Conservation (phyloP, 139 green algal species). For the Chlorella sp. region DNA sequence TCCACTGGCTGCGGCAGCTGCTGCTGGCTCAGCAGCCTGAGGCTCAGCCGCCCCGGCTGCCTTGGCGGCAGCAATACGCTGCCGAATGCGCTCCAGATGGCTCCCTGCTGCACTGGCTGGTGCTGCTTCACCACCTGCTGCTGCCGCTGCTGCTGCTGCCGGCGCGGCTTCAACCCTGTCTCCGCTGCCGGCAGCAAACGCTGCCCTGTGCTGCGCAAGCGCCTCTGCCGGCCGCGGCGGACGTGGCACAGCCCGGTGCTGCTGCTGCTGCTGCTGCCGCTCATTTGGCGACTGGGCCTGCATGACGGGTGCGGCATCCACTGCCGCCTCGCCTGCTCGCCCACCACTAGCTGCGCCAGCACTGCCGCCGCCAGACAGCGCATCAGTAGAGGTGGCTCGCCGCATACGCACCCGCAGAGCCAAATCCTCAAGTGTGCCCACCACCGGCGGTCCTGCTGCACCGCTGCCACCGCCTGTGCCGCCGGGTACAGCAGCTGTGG, state of each 20-base stretch:
- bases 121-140: too few species aligned
- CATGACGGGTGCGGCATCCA: too few species aligned
- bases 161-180: not conserved
- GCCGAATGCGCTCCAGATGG: constrained; percentile 16
- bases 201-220: constrained; percentile 7
- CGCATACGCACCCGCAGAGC: constrained; percentile 26
- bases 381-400: not conserved
- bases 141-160: not conserved
- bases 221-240: not conserved
- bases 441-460: not conserved
- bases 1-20: not conserved
- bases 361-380: not conserved
- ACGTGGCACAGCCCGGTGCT: not conserved
- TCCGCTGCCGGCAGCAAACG: not conserved
- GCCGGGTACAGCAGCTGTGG: not conserved
- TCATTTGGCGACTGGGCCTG: not conserved
- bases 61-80: constrained; percentile 25
- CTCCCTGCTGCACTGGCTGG: not conserved
- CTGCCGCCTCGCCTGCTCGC: not conserved
- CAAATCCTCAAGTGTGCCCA: not conserved
- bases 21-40: not conserved
- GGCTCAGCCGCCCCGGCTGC: not conserved
- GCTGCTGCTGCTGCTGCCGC: not conserved
- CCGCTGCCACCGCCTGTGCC: not conserved
- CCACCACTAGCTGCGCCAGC: not conserved